Base-by-base conservation (phyloP, 495 filamentous ascomycete genomes). In the Neurospora sp. region DNA sequence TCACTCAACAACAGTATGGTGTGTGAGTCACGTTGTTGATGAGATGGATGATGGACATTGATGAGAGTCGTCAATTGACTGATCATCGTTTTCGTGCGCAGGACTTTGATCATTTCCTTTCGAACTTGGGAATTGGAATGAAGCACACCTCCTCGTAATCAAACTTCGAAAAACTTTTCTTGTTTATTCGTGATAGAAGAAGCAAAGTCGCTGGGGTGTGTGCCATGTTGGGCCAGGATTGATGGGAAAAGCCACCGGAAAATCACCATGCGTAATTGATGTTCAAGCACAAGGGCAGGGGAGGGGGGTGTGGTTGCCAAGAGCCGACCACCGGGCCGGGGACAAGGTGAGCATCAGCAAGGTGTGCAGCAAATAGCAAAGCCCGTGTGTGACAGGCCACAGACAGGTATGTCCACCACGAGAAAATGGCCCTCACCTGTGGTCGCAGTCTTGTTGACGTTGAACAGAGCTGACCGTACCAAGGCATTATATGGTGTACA, bases 1-100 rank as follows among this genome's bases (percentile, higher is more conserved):
- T 69, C 71, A 45, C 73, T 73, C 74, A 71, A 69, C 48, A 62
- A 62, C 13, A 31, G 19, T 34, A 28, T 62, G 31, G 17, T 62
- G 72, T 79, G 80, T 81, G 82, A 83, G 75, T 83, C 81, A 83
- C 78, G 42, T 72, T 72, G 39, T n/a, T 39, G 54, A 66, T 66
- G 19, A 28, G 54, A 36, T 28, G 28, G 15, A 8, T 34, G 28
- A 36, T 34, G 6, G 54, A 66, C 28, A 36, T 8, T 66, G 54
- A 34, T 34, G 28, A 34, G 54, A 66, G 54, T 66, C 54, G 28
- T 66, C 54, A 36, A 34, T 66, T 34, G 28, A 34, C 28, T 17
- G 24, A 62, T 62, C 5, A 62, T 62, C 54, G 10, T 28, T 59
- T 59, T 59, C 21, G 48, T 59, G 48, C 48, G 54, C 21, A 62